Percentiles rank a stretch among this genome's conserved stretches.
These are phyloP conservation scores for Aureobasidium leucospermi DNA, from an alignment of 2,329 filamentous ascomycete genomes.

Conservation along the genomic window DNA sequence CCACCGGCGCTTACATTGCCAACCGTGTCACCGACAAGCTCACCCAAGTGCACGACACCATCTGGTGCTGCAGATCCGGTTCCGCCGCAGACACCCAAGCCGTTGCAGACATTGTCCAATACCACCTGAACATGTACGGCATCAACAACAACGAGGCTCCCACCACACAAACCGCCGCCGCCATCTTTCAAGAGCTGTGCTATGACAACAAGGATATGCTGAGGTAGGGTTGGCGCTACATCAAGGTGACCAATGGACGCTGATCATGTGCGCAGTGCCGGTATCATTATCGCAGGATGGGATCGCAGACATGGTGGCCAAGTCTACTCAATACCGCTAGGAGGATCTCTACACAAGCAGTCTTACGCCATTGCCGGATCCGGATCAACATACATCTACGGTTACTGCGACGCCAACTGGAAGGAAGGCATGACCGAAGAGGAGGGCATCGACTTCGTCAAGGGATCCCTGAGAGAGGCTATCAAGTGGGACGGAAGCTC, in stretches of 20 bases:
- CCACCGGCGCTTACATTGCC: constrained; percentile 95
- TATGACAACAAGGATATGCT: constrained; percentile 94
- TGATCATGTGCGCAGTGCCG: constrained; percentile 54
- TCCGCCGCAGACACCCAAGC: constrained; percentile 97
- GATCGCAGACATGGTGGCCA: constrained; percentile 92
- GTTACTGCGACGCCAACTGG: constrained; percentile 97
- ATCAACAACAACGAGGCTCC: constrained; percentile 84
- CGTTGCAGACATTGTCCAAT: constrained; percentile 95
- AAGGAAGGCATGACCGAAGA: constrained; percentile 87
- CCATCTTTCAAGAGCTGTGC: constrained; percentile 96
- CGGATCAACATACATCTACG: constrained; percentile 98
- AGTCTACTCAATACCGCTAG: constrained; percentile 94
- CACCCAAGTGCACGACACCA: constrained; percentile 95
- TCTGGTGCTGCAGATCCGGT: constrained; percentile 98
- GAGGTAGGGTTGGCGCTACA: constrained; percentile 52
- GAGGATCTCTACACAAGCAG: constrained; percentile 96
- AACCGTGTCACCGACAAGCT: constrained; percentile 99
- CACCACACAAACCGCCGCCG: constrained; percentile 89
- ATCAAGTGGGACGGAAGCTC: constrained; percentile 99
- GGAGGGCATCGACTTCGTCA: constrained; percentile 88
- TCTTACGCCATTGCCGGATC: constrained; percentile 92
- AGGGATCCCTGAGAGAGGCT: constrained; percentile 80
- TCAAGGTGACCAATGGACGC: not conserved
- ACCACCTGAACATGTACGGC: constrained; percentile 87
- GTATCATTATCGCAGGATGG: constrained; percentile 97